Conservation (phyloP, 1,139 yeast genomes). For the Blastobotrys illinoisensis region DNA sequence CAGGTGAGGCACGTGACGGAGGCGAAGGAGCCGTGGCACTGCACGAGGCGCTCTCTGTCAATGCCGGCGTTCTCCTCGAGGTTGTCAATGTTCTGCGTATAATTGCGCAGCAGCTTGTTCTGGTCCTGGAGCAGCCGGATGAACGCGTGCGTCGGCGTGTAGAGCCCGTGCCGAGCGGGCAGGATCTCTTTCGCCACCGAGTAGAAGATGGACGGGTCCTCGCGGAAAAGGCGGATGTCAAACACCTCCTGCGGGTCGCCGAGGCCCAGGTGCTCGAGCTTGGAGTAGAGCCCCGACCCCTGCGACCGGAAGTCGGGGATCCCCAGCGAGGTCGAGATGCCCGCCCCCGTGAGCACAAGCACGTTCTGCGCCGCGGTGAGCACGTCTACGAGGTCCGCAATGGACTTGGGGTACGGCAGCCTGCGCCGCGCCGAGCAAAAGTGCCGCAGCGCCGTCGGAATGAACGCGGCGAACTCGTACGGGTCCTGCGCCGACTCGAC, state of each 20-base stretch:
- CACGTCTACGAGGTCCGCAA: slow-evolving; percentile 55
- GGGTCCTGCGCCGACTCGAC: slow-evolving; percentile 20
- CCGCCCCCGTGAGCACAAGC: slow-evolving; percentile 89
- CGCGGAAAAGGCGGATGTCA: slow-evolving; percentile 64
- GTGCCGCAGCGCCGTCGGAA: slow-evolving; percentile 31
- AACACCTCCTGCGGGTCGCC: slow-evolving; percentile 94
- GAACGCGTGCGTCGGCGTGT: slow-evolving; percentile 82
- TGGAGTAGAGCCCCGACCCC: slow-evolving; percentile 69
- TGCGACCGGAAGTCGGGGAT: slow-evolving; percentile 94
- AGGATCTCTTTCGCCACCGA: slow-evolving; percentile 82
- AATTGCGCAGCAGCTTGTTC: slow-evolving; percentile 75
- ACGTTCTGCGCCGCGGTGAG: slow-evolving; percentile 55
- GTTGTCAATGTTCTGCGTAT: slow-evolving; percentile 94
- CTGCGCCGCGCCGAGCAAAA: slow-evolving; percentile 27
- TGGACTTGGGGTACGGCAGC: slow-evolving; percentile 35
- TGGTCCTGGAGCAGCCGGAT: slow-evolving; percentile 69
- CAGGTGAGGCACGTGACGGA: slow-evolving; percentile 86
- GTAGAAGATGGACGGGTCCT: slow-evolving; percentile 80
- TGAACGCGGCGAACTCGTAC: slow-evolving; percentile 22
- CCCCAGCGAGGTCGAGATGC: slow-evolving; percentile 87
- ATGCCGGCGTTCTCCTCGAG: slow-evolving; percentile 83
- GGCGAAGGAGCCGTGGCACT: slow-evolving; percentile 96
- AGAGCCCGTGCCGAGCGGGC: slow-evolving; percentile 54
- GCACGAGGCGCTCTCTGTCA: slow-evolving; percentile 62
- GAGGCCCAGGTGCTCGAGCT: slow-evolving; percentile 63